Evolutionary conservation across 2,329 filamentous ascomycete species (phyloP).

Genomic region (Sphaerostilbella broomeana): DNA sequence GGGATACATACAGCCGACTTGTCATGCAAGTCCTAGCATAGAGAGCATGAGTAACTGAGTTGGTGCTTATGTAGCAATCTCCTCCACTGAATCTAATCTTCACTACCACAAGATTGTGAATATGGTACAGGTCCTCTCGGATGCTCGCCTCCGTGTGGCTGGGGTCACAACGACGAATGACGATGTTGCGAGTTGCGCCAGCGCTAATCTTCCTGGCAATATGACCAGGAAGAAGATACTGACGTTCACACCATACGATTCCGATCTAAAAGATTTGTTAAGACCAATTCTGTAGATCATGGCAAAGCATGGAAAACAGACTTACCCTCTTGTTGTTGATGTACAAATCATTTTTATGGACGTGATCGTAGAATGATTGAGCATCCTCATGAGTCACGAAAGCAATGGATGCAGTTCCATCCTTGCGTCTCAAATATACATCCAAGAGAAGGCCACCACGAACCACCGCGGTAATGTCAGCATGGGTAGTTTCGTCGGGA

Average conservation of each 20-base stretch:
- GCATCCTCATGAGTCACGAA: conserved; percentile 61
- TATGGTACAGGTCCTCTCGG: conserved; percentile 71
- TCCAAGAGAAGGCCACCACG: conserved; percentile 67
- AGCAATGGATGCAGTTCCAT: conserved; percentile 59
- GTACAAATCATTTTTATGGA: conserved; percentile 59
- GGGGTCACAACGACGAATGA: conserved; percentile 54
- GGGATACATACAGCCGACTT: conserved; percentile 42
- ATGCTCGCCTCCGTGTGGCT: conserved; percentile 58
- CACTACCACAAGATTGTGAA: conserved; percentile 70
- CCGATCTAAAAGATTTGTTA: conserved; percentile 46
- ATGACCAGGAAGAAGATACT: conserved; percentile 59
- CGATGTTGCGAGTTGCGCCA: conserved; percentile 67
- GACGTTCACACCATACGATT: conserved; percentile 62
- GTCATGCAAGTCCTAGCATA: conserved; percentile 76
- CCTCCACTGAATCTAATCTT: conserved; percentile 52
- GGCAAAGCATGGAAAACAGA: background rate
- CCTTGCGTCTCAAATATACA: conserved; percentile 53
- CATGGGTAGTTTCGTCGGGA: conserved; percentile 54
- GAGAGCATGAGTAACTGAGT: conserved; percentile 68
- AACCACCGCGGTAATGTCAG: conserved; percentile 57
- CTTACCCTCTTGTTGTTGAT: conserved; percentile 61
- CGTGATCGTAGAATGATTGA: conserved; percentile 57
- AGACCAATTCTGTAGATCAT: background rate
- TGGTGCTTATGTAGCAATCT: conserved; percentile 64
- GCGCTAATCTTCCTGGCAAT: conserved; percentile 56